Evolutionary conservation across 768 basidiomycete species (phyloP).

Genomic region (Tephrocybe sp.): DNA sequence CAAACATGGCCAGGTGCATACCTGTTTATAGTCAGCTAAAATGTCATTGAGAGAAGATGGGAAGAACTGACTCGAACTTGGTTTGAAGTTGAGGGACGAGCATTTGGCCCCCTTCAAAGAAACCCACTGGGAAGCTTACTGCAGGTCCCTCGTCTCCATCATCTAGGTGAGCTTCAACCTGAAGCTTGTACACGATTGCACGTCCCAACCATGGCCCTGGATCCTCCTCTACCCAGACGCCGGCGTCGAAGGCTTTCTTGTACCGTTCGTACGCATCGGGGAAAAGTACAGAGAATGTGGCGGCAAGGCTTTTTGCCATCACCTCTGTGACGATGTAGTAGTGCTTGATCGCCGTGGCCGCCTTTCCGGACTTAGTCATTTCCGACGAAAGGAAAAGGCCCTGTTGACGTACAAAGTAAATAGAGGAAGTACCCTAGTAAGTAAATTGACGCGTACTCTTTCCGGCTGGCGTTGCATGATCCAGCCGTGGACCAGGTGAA

Average conservation of each 20-base stretch:
- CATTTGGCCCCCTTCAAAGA: not conserved
- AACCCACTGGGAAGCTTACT: not conserved
- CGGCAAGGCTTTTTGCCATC: not conserved
- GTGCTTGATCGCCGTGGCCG: not conserved
- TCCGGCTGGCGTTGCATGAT: not conserved
- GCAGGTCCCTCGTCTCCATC: not conserved
- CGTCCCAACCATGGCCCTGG: not conserved
- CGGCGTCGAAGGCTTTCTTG: not conserved
- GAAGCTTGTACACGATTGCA: conserved; percentile 1
- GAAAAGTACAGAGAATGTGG: not conserved
- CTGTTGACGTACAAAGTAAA: not conserved
- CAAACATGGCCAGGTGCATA: too few relatives aligned
- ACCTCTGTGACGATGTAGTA: not conserved
- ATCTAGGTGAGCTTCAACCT: not conserved
- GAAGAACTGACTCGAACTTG: not conserved
- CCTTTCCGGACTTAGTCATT: not conserved
- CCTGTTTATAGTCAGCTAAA: too few relatives aligned
- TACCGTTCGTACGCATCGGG: not conserved
- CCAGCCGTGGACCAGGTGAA: not conserved
- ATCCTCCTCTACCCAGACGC: not conserved
- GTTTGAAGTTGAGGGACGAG: not conserved
- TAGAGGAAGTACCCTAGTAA: not conserved
- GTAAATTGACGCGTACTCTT: not conserved
- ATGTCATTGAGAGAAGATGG: too few relatives aligned
- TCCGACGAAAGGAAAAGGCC: not conserved